Evolutionary conservation across 345 rosid genomes (phyloP).

Genomic region (Carallia brachiata): DNA sequence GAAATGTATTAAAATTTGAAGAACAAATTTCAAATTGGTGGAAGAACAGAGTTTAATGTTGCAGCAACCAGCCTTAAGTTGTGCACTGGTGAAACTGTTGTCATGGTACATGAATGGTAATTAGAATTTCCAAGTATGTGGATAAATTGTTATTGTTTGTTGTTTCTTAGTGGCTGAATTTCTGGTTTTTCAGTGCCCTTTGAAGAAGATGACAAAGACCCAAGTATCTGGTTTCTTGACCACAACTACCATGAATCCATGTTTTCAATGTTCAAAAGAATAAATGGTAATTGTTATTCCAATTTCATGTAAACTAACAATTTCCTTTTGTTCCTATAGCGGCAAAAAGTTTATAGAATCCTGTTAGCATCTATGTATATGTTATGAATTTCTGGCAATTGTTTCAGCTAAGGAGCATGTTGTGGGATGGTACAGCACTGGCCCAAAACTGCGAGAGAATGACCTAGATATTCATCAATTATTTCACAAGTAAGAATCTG

Average conservation of each 20-base stretch:
- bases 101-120: too few relatives aligned
- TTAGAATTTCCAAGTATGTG: too few relatives aligned
- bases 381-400: neutral
- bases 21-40: too few relatives aligned
- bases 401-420: conserved; percentile 91
- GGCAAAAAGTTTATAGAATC: too few relatives aligned
- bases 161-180: neutral
- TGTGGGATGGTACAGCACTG: conserved; percentile 97
- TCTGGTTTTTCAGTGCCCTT: conserved; percentile 64
- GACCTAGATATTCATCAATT: conserved; percentile 63
- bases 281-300: conserved; percentile 52
- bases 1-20: too few relatives aligned
- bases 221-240: conserved; percentile 94
- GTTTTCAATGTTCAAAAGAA: conserved; percentile 98
- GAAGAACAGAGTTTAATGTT: too few relatives aligned
- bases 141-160: too few relatives aligned
- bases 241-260: conserved; percentile 94
- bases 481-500: conserved; percentile 50
- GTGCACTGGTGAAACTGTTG: too few relatives aligned
- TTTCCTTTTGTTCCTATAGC: neutral
- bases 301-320: neutral
- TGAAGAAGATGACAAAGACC: conserved; percentile 93
- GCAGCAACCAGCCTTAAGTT: too few relatives aligned
- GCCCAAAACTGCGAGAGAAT: conserved; percentile 85
- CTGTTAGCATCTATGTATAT: neutral